Base-by-base conservation (phyloP, 129 eudicot genomes). In the Artemisia tridentata region DNA sequence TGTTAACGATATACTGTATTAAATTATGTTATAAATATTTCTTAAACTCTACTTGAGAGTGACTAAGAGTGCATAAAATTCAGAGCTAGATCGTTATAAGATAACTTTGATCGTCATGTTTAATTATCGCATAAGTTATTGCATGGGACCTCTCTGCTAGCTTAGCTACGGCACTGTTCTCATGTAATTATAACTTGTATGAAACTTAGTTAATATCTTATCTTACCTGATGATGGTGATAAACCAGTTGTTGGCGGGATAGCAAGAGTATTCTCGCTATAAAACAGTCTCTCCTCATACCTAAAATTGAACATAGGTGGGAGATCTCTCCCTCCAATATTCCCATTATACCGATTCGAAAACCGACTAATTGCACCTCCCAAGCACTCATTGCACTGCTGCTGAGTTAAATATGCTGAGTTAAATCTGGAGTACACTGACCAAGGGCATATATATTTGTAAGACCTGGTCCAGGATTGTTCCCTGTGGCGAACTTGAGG, bases 361-460 rank as follows among this genome's bases (percentile, higher is more conserved):
- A 75, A 14, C 2, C 0, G 0, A 19, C 18, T 3, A 3, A 59
- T 17, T n/a, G 78, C 71, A 5, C 2, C 15, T 0, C 34, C 56
- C 25, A 83, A 23, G 67, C 84, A 79, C 1, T 8, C n/a, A 4
- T 18, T n/a, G 49, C 86, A 83, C 49, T 65, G 56, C 4, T 0
- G 20, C n/a, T 46, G 63, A 0, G 83, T 71, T 29, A 79, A 57
- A 46, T 74, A n/a, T 0, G 20, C n/a, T 46, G 63, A 0, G 83
- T 71, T 29, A 79, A 57, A 46, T 74, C 75, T 8, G 86, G 86
- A 8, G 75, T 75, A 80, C 86, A 83, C 72, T 83, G 81, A 21
- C 64, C 78, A 2, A 83, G 75, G 41, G 55, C 73, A 47, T 69
- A 78, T 0, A 82, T 38, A 1, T 61, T 68, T 48, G 20, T 7